Evolutionary conservation across 2,329 filamentous ascomycete species (phyloP), one percentile per base, ranked within the genome.

Genomic region (Aureobasidium sp.): DNA sequence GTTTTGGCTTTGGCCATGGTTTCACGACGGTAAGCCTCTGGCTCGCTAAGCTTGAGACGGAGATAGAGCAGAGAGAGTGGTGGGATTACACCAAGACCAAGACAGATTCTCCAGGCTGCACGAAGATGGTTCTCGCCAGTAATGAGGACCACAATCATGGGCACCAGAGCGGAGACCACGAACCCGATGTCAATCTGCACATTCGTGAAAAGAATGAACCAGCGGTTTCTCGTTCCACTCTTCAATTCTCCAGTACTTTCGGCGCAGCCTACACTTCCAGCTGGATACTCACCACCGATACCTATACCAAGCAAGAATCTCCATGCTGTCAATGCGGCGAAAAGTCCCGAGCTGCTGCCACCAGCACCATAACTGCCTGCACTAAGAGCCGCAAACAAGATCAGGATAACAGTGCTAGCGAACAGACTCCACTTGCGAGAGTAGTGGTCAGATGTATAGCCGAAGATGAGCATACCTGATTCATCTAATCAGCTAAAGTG

Each of bases 181-280:
- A 94, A 95, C 1, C 88, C 90, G 50, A 82, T 79, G 64, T 94
- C 88, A 56, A 95, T 94, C 75, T 90, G 86, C 21, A 86, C 81
- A 68, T 94, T 94, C 41, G 88, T 95, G 68, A 93, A 94, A 59
- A 95, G 76, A 39, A 73, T 71, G 56, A 72, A 96, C 88, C 89
- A 95, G 34, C 86, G 78, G 65, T 96, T 91, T n/a, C 90, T 78
- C 14, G 85, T 85, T 10, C 90, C 90, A 14, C 71, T 68, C 67
- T 89, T 88, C 55, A 96, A 74, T 65, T 94, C 88, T 19, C 88
- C 87, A 0, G 85, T 90, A 4, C 85, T 85, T 69, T 96, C 90
- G 2, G 90, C 88, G 50, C 83, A 86, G 2, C 85, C 87, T 0
- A 96, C 90, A 55, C 82, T 88, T 3, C 90, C 90, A 37, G 87